phyloP scores from a whole-genome alignment of 2,329 filamentous ascomycete genomes.

The Penicillium sp. region DNA sequence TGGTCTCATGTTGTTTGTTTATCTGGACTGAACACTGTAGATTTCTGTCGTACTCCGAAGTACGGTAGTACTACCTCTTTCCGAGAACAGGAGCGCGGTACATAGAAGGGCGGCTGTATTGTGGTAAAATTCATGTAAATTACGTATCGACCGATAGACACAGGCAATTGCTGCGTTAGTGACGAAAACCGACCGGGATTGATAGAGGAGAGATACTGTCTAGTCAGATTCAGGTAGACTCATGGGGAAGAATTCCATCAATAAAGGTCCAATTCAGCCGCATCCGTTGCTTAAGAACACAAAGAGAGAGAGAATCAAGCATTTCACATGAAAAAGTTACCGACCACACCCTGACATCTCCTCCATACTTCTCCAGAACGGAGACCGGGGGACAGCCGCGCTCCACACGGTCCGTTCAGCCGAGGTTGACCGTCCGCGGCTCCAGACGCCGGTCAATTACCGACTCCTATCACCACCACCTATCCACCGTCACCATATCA shows the following conservation, averaged over 20 bases:
- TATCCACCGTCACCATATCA: slow-evolving; percentile 4
- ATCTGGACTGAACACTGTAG: too few species aligned
- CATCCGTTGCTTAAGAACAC: neutral
- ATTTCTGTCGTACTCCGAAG: too few species aligned
- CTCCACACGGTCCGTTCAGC: slow-evolving; percentile 32
- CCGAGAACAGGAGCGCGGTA: neutral
- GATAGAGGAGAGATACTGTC: neutral
- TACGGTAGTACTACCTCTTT: neutral
- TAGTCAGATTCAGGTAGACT: neutral
- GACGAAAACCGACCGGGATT: slow-evolving; percentile 5
- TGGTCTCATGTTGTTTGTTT: too few species aligned
- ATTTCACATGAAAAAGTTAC: slow-evolving; percentile 17
- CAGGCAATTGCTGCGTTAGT: neutral
- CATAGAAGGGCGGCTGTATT: neutral
- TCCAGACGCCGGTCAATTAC: slow-evolving; percentile 30
- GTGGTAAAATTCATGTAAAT: neutral
- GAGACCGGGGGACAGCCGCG: slow-evolving; percentile 3
- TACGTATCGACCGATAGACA: neutral
- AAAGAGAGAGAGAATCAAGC: slow-evolving; percentile 2
- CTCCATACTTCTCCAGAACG: slow-evolving; percentile 5
- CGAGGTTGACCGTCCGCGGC: slow-evolving; percentile 28
- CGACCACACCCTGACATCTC: neutral
- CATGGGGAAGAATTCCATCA: neutral
- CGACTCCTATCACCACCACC: slow-evolving; percentile 14
- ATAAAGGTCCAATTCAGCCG: neutral